Percentiles rank a stretch among this genome's conserved stretches.
Conservation (phyloP, 768 basidiomycete genomes). For the Cystobasidium tubakii region DNA sequence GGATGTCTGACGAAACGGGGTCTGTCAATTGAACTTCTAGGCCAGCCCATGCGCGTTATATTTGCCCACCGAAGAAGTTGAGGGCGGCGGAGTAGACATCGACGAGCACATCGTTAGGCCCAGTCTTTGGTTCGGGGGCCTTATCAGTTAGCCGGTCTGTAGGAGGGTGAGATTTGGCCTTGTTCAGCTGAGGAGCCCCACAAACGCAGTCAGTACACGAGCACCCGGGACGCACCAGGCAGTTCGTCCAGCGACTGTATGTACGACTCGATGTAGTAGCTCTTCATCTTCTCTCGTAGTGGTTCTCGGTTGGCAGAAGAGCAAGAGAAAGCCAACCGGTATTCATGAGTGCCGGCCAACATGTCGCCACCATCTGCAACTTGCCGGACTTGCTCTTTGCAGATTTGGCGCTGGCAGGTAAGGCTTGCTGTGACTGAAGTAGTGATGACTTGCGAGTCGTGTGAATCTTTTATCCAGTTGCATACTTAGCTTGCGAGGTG, state of each 20-base stretch:
- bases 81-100: slow-evolving; percentile 30
- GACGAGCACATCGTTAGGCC: slow-evolving; percentile 19
- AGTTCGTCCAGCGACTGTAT: slow-evolving; percentile 24
- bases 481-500: too few relatives aligned
- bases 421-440: too few relatives aligned
- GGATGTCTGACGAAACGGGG: slow-evolving; percentile 24
- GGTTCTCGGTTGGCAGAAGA: not conserved
- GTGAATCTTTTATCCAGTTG: too few relatives aligned
- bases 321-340: not conserved
- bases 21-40: too few relatives aligned
- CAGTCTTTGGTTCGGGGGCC: slow-evolving; percentile 30
- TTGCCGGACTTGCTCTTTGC: too few relatives aligned
- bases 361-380: too few relatives aligned
- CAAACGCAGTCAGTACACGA: not conserved
- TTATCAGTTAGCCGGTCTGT: slow-evolving; percentile 19
- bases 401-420: too few relatives aligned
- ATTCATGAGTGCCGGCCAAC: too few relatives aligned
- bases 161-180: not conserved
- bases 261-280: slow-evolving; percentile 31
- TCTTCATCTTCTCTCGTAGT: slow-evolving; percentile 1
- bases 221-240: not conserved
- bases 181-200: not conserved
- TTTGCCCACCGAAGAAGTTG: slow-evolving; percentile 27
- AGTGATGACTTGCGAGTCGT: too few relatives aligned
- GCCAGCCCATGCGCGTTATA: not conserved